Percentiles rank a stretch among this genome's conserved stretches.
Evolutionary conservation across 805 yeast species (phyloP).

Genomic region (Starmerella potacharoeniae): DNA sequence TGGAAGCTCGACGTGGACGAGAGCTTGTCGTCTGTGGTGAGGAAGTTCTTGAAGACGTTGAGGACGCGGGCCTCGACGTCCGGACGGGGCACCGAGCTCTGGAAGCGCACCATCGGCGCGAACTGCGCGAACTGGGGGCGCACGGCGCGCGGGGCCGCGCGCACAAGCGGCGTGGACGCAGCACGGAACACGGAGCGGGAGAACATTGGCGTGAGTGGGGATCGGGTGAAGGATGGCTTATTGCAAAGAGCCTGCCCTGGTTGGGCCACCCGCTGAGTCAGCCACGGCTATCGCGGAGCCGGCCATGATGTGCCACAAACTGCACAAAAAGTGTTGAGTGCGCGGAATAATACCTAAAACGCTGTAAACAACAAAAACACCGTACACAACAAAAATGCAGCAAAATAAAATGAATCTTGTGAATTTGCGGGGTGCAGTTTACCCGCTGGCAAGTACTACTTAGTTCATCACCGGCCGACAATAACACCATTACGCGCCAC

Average conservation of each 20-base stretch:
- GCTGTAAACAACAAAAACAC: too few species aligned
- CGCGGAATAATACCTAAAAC: too few species aligned
- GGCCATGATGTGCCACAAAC: too few species aligned
- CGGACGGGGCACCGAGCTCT: slow-evolving; percentile 43
- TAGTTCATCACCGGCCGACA: too few species aligned
- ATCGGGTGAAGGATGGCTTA: background rate
- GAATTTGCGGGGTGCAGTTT: too few species aligned
- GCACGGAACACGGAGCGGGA: slow-evolving; percentile 16
- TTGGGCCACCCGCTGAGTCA: background rate
- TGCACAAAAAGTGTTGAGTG: too few species aligned
- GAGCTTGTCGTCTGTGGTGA: slow-evolving; percentile 26
- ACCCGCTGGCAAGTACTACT: too few species aligned
- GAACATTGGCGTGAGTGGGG: slow-evolving; percentile 9
- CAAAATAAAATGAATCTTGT: too few species aligned
- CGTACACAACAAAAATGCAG: too few species aligned
- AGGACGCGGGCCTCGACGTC: slow-evolving; percentile 76
- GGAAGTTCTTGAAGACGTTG: slow-evolving; percentile 48
- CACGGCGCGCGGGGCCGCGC: slow-evolving; percentile 13
- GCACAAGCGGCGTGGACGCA: slow-evolving; percentile 15
- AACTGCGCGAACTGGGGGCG: slow-evolving; percentile 12
- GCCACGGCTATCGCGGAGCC: background rate
- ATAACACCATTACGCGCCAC: too few species aligned
- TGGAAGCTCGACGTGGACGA: slow-evolving; percentile 29
- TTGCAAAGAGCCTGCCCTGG: background rate
- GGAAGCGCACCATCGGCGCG: slow-evolving; percentile 22